A percentile compares a stretch with the other conserved stretches of the same genome.
Evolutionary conservation across 495 filamentous ascomycete species (phyloP).

Genomic region (Aspergillus funiculosus): DNA sequence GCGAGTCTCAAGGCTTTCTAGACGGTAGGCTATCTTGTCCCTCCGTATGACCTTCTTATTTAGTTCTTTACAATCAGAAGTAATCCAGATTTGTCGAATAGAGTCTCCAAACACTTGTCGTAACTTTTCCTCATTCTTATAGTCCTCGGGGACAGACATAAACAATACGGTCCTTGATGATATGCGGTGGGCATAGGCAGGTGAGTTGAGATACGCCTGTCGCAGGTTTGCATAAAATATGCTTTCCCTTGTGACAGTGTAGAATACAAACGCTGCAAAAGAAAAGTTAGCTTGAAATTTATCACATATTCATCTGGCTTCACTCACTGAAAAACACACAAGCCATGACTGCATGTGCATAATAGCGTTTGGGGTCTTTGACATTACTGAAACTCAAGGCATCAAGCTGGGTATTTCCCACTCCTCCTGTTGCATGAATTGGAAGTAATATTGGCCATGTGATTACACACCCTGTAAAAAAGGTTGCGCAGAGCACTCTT

Average conservation of each 20-base stretch:
- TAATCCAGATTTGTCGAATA: constrained; percentile 58
- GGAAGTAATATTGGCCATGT: constrained; percentile 81
- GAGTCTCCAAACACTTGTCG: constrained; percentile 55
- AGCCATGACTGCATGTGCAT: constrained; percentile 54
- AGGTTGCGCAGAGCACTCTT: constrained; percentile 61
- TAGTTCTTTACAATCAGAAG: constrained; percentile 50
- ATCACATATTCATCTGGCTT: background rate
- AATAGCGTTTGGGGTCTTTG: constrained; percentile 45
- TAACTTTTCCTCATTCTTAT: constrained; percentile 51
- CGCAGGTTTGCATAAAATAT: constrained; percentile 64
- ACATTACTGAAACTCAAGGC: constrained; percentile 64
- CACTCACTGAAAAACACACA: constrained; percentile 52
- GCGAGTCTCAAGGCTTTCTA: constrained; percentile 62
- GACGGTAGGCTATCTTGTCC: constrained; percentile 51
- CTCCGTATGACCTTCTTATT: constrained; percentile 53
- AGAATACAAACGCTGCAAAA: constrained; percentile 54
- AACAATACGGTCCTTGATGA: constrained; percentile 67
- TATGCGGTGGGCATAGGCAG: constrained; percentile 57
- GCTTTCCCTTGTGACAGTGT: constrained; percentile 59
- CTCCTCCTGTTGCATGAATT: constrained; percentile 66
- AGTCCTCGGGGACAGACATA: constrained; percentile 57
- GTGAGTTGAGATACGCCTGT: constrained; percentile 66
- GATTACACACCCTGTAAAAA: constrained; percentile 67
- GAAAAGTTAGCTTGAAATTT: constrained; percentile 9
- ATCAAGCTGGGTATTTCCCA: constrained; percentile 54